These are phyloP conservation scores for Ceratonia siliqua DNA, from an alignment of 306 rosid species.

Conservation along the genomic window DNA sequence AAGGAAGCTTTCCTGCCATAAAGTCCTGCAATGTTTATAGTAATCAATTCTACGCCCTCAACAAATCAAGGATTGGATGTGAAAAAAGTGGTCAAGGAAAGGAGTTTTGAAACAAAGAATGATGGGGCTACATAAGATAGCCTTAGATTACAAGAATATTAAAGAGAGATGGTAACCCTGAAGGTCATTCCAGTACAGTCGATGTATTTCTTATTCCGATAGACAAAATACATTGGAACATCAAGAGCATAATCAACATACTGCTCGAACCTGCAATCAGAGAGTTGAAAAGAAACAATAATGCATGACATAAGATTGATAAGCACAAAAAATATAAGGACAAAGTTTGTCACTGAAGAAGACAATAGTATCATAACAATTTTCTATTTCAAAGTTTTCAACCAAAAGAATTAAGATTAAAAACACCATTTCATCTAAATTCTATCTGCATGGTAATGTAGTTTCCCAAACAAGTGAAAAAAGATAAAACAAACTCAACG, in stretches of 20 bases:
- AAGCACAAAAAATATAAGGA: no score
- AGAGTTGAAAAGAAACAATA: neutral
- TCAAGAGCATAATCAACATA: slow-evolving; percentile 71
- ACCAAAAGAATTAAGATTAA: no score
- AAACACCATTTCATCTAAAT: no score
- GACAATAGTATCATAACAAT: no score
- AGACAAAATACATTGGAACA: slow-evolving; percentile 69
- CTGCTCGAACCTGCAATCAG: slow-evolving; percentile 53
- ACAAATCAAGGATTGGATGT: slow-evolving; percentile 6
- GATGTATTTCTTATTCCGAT: slow-evolving; percentile 67
- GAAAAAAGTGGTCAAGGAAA: neutral
- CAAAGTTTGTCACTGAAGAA: no score
- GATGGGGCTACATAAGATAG: slow-evolving; percentile 26
- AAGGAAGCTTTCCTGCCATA: slow-evolving; percentile 69
- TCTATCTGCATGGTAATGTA: no score
- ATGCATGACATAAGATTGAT: no score
- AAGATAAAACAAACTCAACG: slow-evolving; percentile 20
- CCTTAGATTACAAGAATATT: slow-evolving; percentile 33
- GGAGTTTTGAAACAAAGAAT: slow-evolving; percentile 8
- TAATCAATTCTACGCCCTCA: slow-evolving; percentile 14
- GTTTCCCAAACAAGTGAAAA: slow-evolving; percentile 1
- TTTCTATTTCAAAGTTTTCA: no score
- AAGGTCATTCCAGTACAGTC: slow-evolving; percentile 77
- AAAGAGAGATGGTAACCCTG: slow-evolving; percentile 59
- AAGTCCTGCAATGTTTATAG: slow-evolving; percentile 60